Percentiles rank a stretch among this genome's conserved stretches.
Conservation (phyloP, 1,284 basidiomycete species). For the Blastosporella zonata region DNA sequence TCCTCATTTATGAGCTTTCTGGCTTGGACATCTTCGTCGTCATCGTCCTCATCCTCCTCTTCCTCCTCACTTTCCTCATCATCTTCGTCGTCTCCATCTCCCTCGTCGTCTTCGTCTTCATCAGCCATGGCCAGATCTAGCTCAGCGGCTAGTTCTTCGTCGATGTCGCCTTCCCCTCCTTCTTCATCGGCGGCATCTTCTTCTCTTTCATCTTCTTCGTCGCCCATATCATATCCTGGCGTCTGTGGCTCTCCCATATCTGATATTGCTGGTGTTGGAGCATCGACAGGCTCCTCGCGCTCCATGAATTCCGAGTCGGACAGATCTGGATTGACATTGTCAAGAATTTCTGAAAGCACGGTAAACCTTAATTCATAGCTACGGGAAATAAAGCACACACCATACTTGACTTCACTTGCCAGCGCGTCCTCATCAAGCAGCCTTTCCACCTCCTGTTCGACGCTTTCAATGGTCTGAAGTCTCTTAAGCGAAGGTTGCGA, state of each 20-base stretch:
- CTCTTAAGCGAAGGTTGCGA: neutral
- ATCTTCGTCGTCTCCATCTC: slow-evolving; percentile 63
- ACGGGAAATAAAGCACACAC: slow-evolving; percentile 33
- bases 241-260: slow-evolving; percentile 63
- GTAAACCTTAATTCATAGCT: slow-evolving; percentile 9
- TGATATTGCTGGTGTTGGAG: slow-evolving; percentile 62
- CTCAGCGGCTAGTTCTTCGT: slow-evolving; percentile 75
- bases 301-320: slow-evolving; percentile 85
- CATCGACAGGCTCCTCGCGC: slow-evolving; percentile 58
- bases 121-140: slow-evolving; percentile 69
- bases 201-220: slow-evolving; percentile 57
- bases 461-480: slow-evolving; percentile 86
- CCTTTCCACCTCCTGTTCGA: slow-evolving; percentile 95
- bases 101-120: slow-evolving; percentile 66
- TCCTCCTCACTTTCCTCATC: slow-evolving; percentile 65
- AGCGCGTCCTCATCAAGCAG: slow-evolving; percentile 84
- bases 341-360: slow-evolving; percentile 59
- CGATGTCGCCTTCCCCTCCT: slow-evolving; percentile 60
- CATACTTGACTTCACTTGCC: slow-evolving; percentile 78
- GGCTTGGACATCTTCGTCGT: slow-evolving; percentile 74
- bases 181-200: slow-evolving; percentile 49
- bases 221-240: slow-evolving; percentile 52
- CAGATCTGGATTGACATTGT: slow-evolving; percentile 84
- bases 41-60: slow-evolving; percentile 70
- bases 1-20: slow-evolving; percentile 85